Conservation (phyloP, 192 early-diverging fungal genomes). For the Chytriomyces confervae region DNA sequence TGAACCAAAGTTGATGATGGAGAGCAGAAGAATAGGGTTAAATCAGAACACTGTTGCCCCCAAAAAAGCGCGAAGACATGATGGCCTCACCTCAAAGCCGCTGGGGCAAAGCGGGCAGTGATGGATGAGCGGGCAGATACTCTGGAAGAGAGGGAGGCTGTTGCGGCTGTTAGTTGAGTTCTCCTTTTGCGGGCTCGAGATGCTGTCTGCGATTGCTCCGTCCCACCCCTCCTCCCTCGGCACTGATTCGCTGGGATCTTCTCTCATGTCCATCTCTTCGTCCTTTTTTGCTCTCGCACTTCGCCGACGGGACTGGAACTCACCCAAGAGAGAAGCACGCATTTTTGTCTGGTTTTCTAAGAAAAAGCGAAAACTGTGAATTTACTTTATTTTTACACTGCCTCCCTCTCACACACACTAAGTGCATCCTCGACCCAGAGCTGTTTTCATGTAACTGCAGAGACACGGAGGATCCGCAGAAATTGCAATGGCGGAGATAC, state of each 20-base stretch:
- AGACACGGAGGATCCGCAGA: too few relatives aligned
- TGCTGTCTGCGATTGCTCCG: neutral
- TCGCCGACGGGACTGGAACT: neutral
- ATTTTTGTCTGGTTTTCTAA: conserved; percentile 5
- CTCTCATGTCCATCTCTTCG: neutral
- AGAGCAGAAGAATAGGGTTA: neutral
- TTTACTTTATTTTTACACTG: too few relatives aligned
- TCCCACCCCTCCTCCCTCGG: neutral
- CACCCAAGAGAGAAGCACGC: conserved; percentile 28
- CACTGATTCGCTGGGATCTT: neutral
- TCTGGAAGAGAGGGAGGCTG: conserved; percentile 19
- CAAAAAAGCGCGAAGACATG: neutral
- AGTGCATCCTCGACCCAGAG: too few relatives aligned
- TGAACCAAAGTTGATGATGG: neutral
- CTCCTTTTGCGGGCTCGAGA: neutral
- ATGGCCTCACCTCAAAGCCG: conserved; percentile 12
- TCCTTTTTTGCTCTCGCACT: neutral
- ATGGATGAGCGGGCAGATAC: conserved; percentile 1
- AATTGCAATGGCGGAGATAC: too few relatives aligned
- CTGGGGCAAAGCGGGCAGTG: conserved; percentile 18
- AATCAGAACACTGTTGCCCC: neutral
- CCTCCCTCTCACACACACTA: too few relatives aligned
- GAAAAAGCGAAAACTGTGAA: conserved; percentile 27
- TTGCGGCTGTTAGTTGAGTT: neutral
- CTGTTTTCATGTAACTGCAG: too few relatives aligned